Conservation (phyloP, 148 eudicot genomes). For the Simmondsia chinensis region DNA sequence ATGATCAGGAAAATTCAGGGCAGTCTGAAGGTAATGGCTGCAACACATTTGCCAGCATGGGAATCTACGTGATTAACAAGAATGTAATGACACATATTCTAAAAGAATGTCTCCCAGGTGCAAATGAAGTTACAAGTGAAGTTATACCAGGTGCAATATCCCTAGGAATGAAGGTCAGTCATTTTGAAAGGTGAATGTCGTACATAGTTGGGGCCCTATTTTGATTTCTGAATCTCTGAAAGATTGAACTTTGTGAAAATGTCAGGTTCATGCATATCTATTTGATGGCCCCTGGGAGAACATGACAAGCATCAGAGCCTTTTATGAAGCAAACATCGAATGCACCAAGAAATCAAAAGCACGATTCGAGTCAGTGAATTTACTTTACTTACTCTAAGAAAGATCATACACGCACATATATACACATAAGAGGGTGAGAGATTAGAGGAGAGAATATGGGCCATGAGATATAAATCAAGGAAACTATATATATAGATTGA, state of each 20-base stretch:
- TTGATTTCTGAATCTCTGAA: neutral
- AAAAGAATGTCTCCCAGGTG: constrained; percentile 36
- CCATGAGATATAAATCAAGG: too few relatives aligned
- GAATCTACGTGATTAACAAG: constrained; percentile 62
- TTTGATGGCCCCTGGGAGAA: constrained; percentile 75
- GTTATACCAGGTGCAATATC: constrained; percentile 73
- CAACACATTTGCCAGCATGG: constrained; percentile 43
- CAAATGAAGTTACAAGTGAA: constrained; percentile 48
- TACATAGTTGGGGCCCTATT: too few relatives aligned
- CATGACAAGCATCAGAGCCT: constrained; percentile 64
- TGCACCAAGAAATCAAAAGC: constrained; percentile 29
- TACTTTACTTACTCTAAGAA: too few relatives aligned
- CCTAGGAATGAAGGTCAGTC: constrained; percentile 68
- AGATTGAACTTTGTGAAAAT: constrained; percentile 2
- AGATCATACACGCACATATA: too few relatives aligned
- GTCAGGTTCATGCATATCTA: constrained; percentile 52
- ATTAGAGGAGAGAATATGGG: too few relatives aligned
- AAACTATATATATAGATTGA: too few relatives aligned
- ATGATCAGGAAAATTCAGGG: constrained; percentile 21
- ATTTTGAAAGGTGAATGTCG: neutral
- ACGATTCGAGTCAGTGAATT: constrained; percentile 42
- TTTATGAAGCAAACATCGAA: constrained; percentile 60
- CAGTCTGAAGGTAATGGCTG: constrained; percentile 6
- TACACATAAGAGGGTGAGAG: too few relatives aligned
- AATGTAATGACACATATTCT: constrained; percentile 44